These are phyloP conservation scores for Amaranthus cruentus DNA, from an alignment of 148 eudicot genomes.

Conservation along the genomic window DNA sequence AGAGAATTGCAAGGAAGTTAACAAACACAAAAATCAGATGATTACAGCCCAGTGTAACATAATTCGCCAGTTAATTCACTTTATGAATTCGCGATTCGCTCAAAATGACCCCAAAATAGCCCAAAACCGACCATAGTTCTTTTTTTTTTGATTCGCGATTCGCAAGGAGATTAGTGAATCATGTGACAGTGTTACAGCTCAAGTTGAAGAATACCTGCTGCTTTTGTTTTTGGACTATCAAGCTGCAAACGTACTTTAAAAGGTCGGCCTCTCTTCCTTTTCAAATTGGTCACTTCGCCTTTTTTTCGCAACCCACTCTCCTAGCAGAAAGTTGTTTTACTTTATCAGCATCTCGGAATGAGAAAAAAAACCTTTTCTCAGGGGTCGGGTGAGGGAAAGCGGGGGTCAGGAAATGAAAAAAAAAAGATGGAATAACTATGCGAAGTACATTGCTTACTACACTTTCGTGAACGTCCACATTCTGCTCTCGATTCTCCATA, in stretches of 20 bases:
- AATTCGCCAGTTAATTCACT: too few relatives aligned
- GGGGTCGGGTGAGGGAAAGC: not conserved
- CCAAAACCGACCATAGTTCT: too few relatives aligned
- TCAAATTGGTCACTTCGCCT: constrained; percentile 28
- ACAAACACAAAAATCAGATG: not conserved
- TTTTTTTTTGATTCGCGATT: too few relatives aligned
- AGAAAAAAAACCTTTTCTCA: not conserved
- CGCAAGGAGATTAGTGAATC: too few relatives aligned
- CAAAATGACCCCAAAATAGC: too few relatives aligned
- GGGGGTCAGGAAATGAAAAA: not conserved
- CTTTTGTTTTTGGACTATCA: constrained; percentile 25
- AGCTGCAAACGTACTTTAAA: constrained; percentile 26
- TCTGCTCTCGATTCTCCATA: constrained; percentile 16
- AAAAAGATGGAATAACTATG: not conserved
- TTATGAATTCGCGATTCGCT: too few relatives aligned
- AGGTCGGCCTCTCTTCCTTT: constrained; percentile 69
- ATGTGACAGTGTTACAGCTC: not conserved
- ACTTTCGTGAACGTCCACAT: constrained; percentile 8
- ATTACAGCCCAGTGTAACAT: not conserved
- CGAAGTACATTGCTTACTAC: constrained; percentile 15
- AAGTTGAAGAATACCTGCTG: constrained; percentile 24
- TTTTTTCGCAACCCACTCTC: constrained; percentile 30
- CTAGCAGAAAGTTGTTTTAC: constrained; percentile 17
- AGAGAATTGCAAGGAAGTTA: not conserved
- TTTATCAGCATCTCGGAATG: not conserved